These are phyloP conservation scores for Aspergillus sp. DNA, from an alignment of 2,329 filamentous ascomycete species.

Conservation along the genomic window DNA sequence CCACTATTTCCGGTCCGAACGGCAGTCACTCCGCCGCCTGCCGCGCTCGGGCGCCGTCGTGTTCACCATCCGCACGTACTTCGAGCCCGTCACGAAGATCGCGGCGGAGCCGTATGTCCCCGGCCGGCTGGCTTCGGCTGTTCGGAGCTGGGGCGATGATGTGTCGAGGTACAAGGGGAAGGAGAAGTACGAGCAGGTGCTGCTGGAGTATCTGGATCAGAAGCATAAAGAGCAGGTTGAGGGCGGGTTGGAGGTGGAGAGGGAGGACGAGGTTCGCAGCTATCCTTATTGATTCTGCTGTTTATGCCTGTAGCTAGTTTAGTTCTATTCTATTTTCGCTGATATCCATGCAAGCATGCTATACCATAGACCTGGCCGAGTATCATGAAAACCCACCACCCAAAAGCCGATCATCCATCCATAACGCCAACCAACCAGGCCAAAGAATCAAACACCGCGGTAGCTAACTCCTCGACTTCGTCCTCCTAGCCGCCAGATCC, in stretches of 20 bases:
- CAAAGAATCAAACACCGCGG: no score
- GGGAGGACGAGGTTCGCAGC: slow-evolving; percentile 49
- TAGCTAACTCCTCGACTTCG: slow-evolving; percentile 14
- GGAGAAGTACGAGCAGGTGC: slow-evolving; percentile 61
- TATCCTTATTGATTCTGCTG: slow-evolving; percentile 48
- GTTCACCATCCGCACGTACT: slow-evolving; percentile 75
- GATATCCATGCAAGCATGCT: background rate
- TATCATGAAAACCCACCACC: no score
- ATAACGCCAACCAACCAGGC: no score
- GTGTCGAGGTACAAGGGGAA: slow-evolving; percentile 69
- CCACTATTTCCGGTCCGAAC: slow-evolving; percentile 68
- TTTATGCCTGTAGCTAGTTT: no score
- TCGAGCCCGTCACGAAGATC: slow-evolving; percentile 60
- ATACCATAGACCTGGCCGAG: no score
- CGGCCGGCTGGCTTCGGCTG: slow-evolving; percentile 64
- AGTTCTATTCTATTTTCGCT: no score
- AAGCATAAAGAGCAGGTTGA: slow-evolving; percentile 65
- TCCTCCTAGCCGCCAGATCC: slow-evolving; percentile 36
- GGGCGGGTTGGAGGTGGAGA: slow-evolving; percentile 53
- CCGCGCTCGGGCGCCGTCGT: slow-evolving; percentile 51
- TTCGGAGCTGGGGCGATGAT: slow-evolving; percentile 73
- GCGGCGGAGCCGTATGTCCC: slow-evolving; percentile 66
- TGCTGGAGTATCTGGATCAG: slow-evolving; percentile 66
- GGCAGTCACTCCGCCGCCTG: slow-evolving; percentile 59
- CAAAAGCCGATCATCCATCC: no score